A percentile compares a stretch with the other conserved stretches of the same genome.
Conservation (phyloP, 345 rosid species). For the Dipteronia dyeriana region DNA sequence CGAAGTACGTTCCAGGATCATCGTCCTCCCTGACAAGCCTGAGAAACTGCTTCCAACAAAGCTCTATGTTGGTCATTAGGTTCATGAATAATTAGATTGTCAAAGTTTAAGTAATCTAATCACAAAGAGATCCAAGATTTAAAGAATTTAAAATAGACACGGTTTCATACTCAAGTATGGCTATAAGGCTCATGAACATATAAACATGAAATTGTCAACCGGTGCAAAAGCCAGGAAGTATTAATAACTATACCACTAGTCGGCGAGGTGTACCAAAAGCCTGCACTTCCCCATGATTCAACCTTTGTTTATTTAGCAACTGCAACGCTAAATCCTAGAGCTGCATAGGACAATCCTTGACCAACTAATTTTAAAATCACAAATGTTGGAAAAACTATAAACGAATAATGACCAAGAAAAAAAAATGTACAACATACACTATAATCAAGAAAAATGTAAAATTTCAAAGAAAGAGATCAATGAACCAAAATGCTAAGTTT, state of each 20-base stretch:
- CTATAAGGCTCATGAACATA: slow-evolving; percentile 4
- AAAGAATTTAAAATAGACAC: not conserved
- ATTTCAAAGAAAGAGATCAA: not conserved
- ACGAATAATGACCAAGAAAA: not conserved
- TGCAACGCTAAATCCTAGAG: slow-evolving; percentile 66
- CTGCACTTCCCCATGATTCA: slow-evolving; percentile 67
- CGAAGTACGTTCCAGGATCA: too few relatives aligned
- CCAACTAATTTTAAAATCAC: not conserved
- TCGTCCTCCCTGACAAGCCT: too few relatives aligned
- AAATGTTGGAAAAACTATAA: not conserved
- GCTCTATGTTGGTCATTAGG: too few relatives aligned
- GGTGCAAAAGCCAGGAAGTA: slow-evolving; percentile 16
- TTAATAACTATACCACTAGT: slow-evolving; percentile 67
- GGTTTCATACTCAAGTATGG: not conserved
- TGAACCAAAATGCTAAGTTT: not conserved
- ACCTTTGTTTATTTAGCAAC: slow-evolving; percentile 65
- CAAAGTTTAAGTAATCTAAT: too few relatives aligned
- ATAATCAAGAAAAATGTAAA: not conserved
- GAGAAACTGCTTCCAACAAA: too few relatives aligned
- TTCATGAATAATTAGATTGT: too few relatives aligned
- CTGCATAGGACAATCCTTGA: slow-evolving; percentile 43
- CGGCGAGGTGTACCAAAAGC: slow-evolving; percentile 93
- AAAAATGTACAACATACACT: not conserved
- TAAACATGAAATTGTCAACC: slow-evolving; percentile 18
- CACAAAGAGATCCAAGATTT: too few relatives aligned